Conservation (phyloP, 345 rosid genomes). For the Moricandia moricandioides region DNA sequence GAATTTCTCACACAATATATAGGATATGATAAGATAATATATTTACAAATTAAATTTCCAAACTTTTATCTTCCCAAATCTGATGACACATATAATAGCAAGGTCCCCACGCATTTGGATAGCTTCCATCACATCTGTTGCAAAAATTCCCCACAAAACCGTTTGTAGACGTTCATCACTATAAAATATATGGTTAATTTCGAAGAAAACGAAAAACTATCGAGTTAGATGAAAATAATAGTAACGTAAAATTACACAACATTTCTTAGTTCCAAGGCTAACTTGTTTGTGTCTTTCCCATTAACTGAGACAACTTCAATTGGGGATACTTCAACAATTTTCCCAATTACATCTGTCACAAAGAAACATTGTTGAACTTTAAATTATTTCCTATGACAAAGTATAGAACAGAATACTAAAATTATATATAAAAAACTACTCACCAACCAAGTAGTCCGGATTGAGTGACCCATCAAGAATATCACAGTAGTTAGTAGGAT, state of each 20-base stretch:
- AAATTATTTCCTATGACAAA: too few species aligned
- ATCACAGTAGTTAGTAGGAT: neutral
- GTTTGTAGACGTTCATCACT: neutral
- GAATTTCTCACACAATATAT: too few species aligned
- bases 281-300: neutral
- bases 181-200: too few species aligned
- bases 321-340: neutral
- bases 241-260: too few species aligned
- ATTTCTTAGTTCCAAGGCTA: neutral
- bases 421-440: neutral
- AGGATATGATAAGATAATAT: too few species aligned
- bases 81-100: neutral
- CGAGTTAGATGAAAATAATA: too few species aligned
- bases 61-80: neutral
- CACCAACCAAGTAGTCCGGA: neutral
- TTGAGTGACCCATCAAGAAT: neutral
- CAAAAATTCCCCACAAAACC: neutral
- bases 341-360: neutral
- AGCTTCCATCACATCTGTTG: neutral
- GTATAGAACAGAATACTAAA: too few species aligned
- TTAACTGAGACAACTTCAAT: neutral
- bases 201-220: too few species aligned
- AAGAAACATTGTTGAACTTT: too few species aligned
- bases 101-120: neutral
- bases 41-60: neutral